Conservation (phyloP, 2,329 filamentous ascomycete genomes). For the Hypoxylon sp. region DNA sequence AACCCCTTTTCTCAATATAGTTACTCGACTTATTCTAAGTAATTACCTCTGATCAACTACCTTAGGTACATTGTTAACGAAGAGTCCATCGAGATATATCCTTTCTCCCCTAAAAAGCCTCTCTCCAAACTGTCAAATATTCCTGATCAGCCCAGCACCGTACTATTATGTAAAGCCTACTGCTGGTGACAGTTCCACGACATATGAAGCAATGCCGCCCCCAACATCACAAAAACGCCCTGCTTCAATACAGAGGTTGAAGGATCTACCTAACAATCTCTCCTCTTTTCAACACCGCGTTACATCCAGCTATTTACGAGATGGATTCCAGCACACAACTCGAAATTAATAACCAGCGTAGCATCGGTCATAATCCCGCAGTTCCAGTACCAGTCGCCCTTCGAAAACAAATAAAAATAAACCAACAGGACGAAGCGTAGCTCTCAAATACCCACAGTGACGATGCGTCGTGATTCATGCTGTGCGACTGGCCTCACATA, state of each 20-base stretch:
- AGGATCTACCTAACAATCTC: not conserved
- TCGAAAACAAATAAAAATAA: not conserved
- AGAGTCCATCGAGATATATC: not conserved
- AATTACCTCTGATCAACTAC: not conserved
- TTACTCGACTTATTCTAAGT: too few species aligned
- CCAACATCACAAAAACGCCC: slow-evolving; percentile 4
- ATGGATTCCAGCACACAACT: not conserved
- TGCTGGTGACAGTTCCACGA: slow-evolving; percentile 5
- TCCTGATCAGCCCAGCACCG: not conserved
- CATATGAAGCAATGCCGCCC: slow-evolving; percentile 7
- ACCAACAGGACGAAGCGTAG: not conserved
- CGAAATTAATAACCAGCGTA: not conserved
- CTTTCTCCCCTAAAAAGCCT: not conserved
- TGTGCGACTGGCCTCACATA: slow-evolving; percentile 24
- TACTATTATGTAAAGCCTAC: slow-evolving; percentile 5
- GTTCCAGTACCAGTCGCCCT: not conserved
- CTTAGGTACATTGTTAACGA: not conserved
- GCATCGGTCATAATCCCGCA: not conserved
- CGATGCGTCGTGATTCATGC: slow-evolving; percentile 33
- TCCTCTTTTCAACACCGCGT: not conserved
- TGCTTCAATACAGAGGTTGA: not conserved
- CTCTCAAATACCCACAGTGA: slow-evolving; percentile 16
- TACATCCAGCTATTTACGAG: not conserved
- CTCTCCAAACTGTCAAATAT: not conserved
- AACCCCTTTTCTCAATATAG: not conserved